phyloP scores from a whole-genome alignment of 768 basidiomycete genomes.

The Mrakia blollopis region DNA sequence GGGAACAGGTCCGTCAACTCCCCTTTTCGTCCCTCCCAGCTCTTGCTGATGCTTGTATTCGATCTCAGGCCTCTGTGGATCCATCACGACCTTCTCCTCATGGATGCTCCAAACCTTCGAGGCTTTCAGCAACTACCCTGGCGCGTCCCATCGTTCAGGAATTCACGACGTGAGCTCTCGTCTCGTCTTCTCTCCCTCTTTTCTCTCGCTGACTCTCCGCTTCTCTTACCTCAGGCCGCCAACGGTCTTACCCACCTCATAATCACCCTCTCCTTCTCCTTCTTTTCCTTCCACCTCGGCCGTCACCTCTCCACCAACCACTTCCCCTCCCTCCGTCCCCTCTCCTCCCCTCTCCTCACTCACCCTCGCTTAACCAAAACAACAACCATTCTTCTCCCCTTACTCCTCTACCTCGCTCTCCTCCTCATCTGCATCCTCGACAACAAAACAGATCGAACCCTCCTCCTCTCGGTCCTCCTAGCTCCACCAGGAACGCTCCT shows the following conservation, averaged over 20 bases:
- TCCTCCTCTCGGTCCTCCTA: conserved; percentile 81
- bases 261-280: conserved; percentile 69
- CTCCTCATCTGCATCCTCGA: conserved; percentile 70
- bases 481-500: conserved; percentile 81
- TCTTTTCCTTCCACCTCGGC: conserved; percentile 75
- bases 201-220: background rate
- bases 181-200: background rate
- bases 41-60: background rate
- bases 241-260: conserved; percentile 77
- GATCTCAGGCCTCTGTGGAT: conserved; percentile 84
- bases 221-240: conserved; percentile 56
- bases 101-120: conserved; percentile 88
- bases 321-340: conserved; percentile 32
- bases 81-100: conserved; percentile 89
- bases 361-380: conserved; percentile 26
- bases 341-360: conserved; percentile 38
- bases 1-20: conserved; percentile 17
- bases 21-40: background rate
- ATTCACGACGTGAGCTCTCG: conserved; percentile 61
- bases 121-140: conserved; percentile 70
- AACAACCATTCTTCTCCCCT: conserved; percentile 47
- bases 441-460: conserved; percentile 57
- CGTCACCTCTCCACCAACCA: conserved; percentile 54
- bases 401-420: conserved; percentile 68
- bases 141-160: conserved; percentile 52